A percentile compares a stretch with the other conserved stretches of the same genome.
Evolutionary conservation across 2,329 filamentous ascomycete genomes (phyloP).

Genomic region (Neonectria faginata): DNA sequence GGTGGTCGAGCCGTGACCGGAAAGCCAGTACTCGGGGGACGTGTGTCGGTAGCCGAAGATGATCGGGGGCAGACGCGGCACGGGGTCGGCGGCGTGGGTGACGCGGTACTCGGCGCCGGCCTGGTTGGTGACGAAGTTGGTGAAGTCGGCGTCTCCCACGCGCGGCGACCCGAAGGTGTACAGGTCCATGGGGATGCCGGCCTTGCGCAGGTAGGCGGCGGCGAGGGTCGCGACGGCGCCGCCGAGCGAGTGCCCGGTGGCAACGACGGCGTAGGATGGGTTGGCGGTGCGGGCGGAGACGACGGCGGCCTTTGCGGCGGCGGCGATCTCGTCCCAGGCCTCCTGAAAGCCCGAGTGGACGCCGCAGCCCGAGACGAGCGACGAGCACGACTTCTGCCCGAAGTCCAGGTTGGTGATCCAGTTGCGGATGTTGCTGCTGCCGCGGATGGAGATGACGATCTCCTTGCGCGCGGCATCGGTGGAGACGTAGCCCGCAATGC

Average conservation of each 20-base stretch:
- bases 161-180: constrained; percentile 77
- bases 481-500: constrained; percentile 64
- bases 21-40: constrained; percentile 77
- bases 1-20: constrained; percentile 49
- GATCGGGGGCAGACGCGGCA: constrained; percentile 74
- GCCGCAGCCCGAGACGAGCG: constrained; percentile 56
- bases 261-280: constrained; percentile 65
- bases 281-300: constrained; percentile 56
- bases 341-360: constrained; percentile 69
- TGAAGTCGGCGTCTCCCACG: constrained; percentile 68
- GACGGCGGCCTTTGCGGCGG: constrained; percentile 57
- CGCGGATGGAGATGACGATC: constrained; percentile 71
- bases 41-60: constrained; percentile 72
- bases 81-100: constrained; percentile 75
- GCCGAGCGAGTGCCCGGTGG: constrained; percentile 78
- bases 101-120: constrained; percentile 69
- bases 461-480: constrained; percentile 61
- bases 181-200: constrained; percentile 62
- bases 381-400: constrained; percentile 42
- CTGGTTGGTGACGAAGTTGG: constrained; percentile 65
- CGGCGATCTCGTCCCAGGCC: constrained; percentile 68
- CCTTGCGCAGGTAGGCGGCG: constrained; percentile 64
- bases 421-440: constrained; percentile 69
- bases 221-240: constrained; percentile 72
- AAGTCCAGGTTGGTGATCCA: constrained; percentile 67